Evolutionary conservation across 192 early-diverging fungal genomes (phyloP), one percentile per base, ranked within the genome.

Genomic region (Coemansia sp.): DNA sequence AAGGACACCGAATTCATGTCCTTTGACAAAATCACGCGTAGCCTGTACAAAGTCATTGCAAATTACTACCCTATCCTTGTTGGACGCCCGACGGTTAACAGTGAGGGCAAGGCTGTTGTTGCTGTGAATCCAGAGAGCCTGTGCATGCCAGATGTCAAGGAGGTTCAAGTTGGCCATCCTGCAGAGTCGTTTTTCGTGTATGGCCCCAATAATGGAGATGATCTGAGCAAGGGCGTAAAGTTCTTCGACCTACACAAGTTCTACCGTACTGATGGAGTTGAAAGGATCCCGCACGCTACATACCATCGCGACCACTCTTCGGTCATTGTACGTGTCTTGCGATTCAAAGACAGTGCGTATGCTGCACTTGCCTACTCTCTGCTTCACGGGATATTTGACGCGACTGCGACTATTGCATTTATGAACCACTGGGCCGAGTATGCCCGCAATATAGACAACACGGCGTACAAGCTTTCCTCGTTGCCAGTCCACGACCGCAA

Each of bases 241-340:
- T 81, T 81, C 43, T 81, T 81, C 33, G 66, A 81, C n/a, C 42
- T 69, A 39, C 68, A 33, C 55, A 69, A 66, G 52, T 72, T 81
- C 51, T 72, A 70, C 39, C 15, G 46, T 13, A 43, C 42, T 16
- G 72, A 69, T 39, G 70, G 74, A 43, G 59, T 76, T 2, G n/a
- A 10, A 21, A 6, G 58, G 18, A 37, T 75, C 28, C 74, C 79
- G 1, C 43, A 64, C 18, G 66, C 79, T 4, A 72, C 70, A 2
- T 75, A 70, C 52, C 74, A 71, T 60, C 52, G 60, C 21, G 74
- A 81, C 61, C 34, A 76, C 33, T 16, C 74, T 1, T 48, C 58
- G 4, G 59, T 30, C 42, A 40, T 81, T 16, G 59, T 81, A 10
- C 70, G 70, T 3, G 9, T 76, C 0, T 31, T 81, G 13, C 73